These are phyloP conservation scores for Sugiyamaella pinicola DNA, from an alignment of 1,139 yeast species.

Conservation along the genomic window DNA sequence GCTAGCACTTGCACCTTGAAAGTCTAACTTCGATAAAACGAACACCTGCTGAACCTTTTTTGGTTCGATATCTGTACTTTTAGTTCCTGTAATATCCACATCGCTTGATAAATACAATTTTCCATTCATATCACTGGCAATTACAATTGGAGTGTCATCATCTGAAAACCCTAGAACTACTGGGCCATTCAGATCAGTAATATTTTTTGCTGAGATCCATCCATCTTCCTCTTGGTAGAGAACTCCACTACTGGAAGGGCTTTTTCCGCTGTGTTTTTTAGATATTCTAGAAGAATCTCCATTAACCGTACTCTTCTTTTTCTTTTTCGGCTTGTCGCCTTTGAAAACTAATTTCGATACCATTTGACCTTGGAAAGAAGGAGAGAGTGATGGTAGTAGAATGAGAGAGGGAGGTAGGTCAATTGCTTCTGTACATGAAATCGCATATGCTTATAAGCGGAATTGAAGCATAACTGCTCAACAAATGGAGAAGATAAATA, in stretches of 20 bases:
- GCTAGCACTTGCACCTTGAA: conserved; percentile 22
- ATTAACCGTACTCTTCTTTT: conserved; percentile 23
- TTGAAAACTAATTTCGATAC: conserved; percentile 49
- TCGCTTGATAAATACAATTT: conserved; percentile 32
- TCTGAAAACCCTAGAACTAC: conserved; percentile 35
- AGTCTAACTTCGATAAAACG: conserved; percentile 38
- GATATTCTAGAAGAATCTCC: not conserved
- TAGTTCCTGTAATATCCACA: conserved; percentile 26
- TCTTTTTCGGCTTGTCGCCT: conserved; percentile 44
- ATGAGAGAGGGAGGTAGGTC: not conserved
- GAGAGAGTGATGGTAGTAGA: no score
- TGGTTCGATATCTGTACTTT: conserved; percentile 42
- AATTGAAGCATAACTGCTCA: not conserved
- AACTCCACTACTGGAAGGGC: conserved; percentile 14
- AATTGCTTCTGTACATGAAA: not conserved
- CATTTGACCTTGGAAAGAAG: conserved; percentile 41
- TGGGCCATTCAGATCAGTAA: conserved; percentile 47
- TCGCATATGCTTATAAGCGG: conserved; percentile 6
- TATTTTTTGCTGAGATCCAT: conserved; percentile 44
- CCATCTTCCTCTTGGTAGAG: conserved; percentile 32
- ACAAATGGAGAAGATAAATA: no score
- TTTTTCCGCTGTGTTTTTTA: conserved; percentile 15
- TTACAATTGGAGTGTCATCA: conserved; percentile 28
- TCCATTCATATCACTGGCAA: conserved; percentile 34
- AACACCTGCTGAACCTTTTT: conserved; percentile 46